These are phyloP conservation scores for Stereum hirsutum DNA, from an alignment of 1,284 basidiomycete genomes.

Conservation along the genomic window DNA sequence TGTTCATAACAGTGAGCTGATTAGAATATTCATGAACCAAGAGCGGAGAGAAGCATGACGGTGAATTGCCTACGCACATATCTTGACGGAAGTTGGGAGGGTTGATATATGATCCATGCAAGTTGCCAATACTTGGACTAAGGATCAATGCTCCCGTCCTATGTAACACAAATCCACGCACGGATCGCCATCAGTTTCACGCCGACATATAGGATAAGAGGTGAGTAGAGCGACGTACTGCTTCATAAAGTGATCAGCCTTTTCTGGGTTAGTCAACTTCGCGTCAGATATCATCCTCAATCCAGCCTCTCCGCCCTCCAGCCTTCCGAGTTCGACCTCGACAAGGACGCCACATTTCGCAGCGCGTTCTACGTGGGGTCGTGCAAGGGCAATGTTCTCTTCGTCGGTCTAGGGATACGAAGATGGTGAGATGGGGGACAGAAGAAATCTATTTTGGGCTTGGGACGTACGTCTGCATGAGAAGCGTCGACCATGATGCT, in stretches of 20 bases:
- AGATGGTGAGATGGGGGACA: too few species aligned
- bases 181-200: background rate
- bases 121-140: conserved; percentile 39
- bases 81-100: conserved; percentile 37
- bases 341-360: conserved; percentile 31
- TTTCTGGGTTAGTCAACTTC: conserved; percentile 35
- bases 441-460: too few species aligned
- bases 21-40: background rate
- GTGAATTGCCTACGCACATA: conserved; percentile 23
- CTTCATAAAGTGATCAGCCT: conserved; percentile 33
- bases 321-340: conserved; percentile 40
- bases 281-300: conserved; percentile 36
- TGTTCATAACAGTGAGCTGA: background rate
- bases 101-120: conserved; percentile 36
- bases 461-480: conserved; percentile 35
- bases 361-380: conserved; percentile 36
- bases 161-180: background rate
- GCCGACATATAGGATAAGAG: background rate
- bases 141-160: conserved; percentile 37
- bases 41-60: background rate
- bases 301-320: conserved; percentile 42
- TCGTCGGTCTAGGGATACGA: conserved; percentile 42
- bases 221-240: conserved; percentile 18
- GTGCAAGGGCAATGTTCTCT: conserved; percentile 37
- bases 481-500: conserved; percentile 45